A percentile compares a stretch with the other conserved stretches of the same genome.
Conservation (phyloP, 164 flowering plant species). For the Piper betle region DNA sequence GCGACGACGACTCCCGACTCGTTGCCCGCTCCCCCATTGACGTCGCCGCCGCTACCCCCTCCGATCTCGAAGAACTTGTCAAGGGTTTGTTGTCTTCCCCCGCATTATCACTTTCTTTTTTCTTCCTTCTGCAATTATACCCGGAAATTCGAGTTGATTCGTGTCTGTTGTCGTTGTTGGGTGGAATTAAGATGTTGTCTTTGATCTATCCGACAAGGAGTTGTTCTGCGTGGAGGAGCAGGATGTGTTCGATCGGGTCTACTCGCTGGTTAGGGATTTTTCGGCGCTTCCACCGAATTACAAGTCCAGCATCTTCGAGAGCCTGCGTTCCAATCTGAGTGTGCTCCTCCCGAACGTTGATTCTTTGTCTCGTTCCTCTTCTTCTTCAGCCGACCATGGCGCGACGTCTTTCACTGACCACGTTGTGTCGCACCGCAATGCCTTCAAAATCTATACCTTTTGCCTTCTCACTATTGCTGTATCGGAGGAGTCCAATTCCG, state of each 20-base stretch:
- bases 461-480: slow-evolving; percentile 48
- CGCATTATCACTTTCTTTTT: slow-evolving; percentile 1
- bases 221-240: slow-evolving; percentile 84
- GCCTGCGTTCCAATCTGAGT: slow-evolving; percentile 80
- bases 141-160: neutral
- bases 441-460: slow-evolving; percentile 79
- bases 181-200: slow-evolving; percentile 40
- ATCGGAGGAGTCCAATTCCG: slow-evolving; percentile 39
- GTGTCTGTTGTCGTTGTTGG: neutral
- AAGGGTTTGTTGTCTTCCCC: slow-evolving; percentile 55
- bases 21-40: slow-evolving; percentile 32
- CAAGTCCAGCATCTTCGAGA: slow-evolving; percentile 62
- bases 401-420: slow-evolving; percentile 34
- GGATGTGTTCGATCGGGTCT: slow-evolving; percentile 77
- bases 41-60: slow-evolving; percentile 40
- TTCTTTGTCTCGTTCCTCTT: slow-evolving; percentile 46
- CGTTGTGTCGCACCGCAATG: slow-evolving; percentile 60
- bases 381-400: slow-evolving; percentile 20
- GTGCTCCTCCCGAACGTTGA: slow-evolving; percentile 84
- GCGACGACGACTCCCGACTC: slow-evolving; percentile 25
- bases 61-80: slow-evolving; percentile 81
- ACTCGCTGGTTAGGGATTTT: slow-evolving; percentile 51
- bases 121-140: slow-evolving; percentile 3
- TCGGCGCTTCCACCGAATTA: slow-evolving; percentile 31
- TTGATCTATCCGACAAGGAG: slow-evolving; percentile 83